phyloP scores from a whole-genome alignment of 331 rosid genomes.

The Arachis monticola region DNA sequence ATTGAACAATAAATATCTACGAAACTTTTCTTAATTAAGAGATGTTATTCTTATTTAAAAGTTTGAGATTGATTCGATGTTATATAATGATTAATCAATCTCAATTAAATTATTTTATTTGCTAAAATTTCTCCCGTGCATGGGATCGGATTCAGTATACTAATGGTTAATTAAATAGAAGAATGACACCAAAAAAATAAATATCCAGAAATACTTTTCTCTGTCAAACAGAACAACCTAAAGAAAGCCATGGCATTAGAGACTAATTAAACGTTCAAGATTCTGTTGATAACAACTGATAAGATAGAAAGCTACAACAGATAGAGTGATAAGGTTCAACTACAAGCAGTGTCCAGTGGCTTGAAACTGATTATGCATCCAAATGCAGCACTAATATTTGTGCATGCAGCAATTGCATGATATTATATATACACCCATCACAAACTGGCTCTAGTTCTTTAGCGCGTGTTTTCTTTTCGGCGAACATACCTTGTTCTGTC shows the following conservation, averaged over 20 bases:
- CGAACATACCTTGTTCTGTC: slow-evolving; percentile 85
- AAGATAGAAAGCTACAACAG: slow-evolving; percentile 16
- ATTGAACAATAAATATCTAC: no score
- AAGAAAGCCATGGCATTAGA: background rate
- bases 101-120: no score
- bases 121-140: no score
- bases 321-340: slow-evolving; percentile 1
- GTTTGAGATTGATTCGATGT: no score
- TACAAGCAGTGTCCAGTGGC: background rate
- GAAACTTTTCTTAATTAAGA: no score
- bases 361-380: background rate
- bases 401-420: slow-evolving; percentile 13
- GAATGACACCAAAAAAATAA: no score
- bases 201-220: no score
- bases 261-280: background rate
- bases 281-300: slow-evolving; percentile 2
- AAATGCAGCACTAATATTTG: slow-evolving; percentile 4
- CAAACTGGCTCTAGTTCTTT: slow-evolving; percentile 29
- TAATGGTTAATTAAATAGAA: no score
- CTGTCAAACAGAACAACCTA: no score
- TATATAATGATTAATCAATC: no score
- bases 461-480: slow-evolving; percentile 71
- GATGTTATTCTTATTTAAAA: no score
- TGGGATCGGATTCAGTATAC: no score
- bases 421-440: slow-evolving; percentile 26